These are phyloP conservation scores for Saccharum officinarum DNA, from an alignment of 176 grass and related monocot species.

Conservation along the genomic window DNA sequence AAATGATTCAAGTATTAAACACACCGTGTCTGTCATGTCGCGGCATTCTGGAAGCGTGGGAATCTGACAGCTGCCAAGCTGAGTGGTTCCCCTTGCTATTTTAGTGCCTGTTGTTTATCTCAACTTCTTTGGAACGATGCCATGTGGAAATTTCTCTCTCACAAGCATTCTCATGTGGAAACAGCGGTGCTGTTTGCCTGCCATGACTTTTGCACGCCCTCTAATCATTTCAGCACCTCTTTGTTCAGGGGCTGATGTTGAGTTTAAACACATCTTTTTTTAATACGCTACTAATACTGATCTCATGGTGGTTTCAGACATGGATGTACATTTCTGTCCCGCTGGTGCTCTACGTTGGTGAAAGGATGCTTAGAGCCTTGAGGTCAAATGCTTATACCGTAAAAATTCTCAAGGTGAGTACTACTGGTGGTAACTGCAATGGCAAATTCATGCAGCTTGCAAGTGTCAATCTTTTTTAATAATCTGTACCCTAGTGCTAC, in stretches of 20 bases:
- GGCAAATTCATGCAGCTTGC: not conserved
- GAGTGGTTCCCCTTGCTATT: conserved; percentile 17
- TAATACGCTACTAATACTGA: not conserved
- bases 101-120: conserved; percentile 4
- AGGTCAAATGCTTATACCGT: conserved; percentile 87
- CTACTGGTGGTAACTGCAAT: not conserved
- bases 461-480: not conserved
- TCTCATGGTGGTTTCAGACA: conserved; percentile 62
- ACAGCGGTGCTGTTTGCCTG: not conserved
- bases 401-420: conserved; percentile 89
- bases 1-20: conserved; percentile 20
- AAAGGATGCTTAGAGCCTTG: conserved; percentile 72
- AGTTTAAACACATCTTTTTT: not conserved
- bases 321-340: conserved; percentile 99
- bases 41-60: conserved; percentile 1
- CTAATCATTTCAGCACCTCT: conserved; percentile 11
- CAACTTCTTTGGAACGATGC: conserved; percentile 24
- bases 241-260: not conserved
- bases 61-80: conserved; percentile 57
- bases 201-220: conserved; percentile 3
- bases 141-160: conserved; percentile 32
- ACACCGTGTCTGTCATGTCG: not conserved
- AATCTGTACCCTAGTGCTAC: not conserved
- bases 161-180: conserved; percentile 27
- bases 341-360: conserved; percentile 72